Percentiles rank a stretch among this genome's conserved stretches.
These are phyloP conservation scores for Trichosphaerium sp. DNA, from an alignment of 78 protist species.

Conservation along the genomic window DNA sequence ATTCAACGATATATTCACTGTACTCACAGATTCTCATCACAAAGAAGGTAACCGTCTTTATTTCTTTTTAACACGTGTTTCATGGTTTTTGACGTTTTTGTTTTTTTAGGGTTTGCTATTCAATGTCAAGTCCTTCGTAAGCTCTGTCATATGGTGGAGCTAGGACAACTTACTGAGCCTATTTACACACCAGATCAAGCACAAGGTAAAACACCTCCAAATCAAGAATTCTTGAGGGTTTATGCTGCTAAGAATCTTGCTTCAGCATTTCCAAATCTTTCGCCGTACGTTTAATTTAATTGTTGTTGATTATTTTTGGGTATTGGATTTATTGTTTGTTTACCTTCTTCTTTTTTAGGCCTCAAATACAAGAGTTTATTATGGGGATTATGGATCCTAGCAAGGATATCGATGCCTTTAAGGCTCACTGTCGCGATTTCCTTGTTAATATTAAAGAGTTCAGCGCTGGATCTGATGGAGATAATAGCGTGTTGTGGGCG, in stretches of 20 bases:
- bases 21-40: slow-evolving; percentile 53
- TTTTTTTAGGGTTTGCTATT: slow-evolving; percentile 20
- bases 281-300: too few species aligned
- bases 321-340: too few species aligned
- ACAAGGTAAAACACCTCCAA: not conserved
- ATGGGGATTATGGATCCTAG: not conserved
- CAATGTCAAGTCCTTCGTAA: slow-evolving; percentile 28
- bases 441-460: slow-evolving; percentile 35
- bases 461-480: too few species aligned
- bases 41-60: slow-evolving; percentile 9
- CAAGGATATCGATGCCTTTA: slow-evolving; percentile 13
- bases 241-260: slow-evolving; percentile 2
- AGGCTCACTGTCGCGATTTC: slow-evolving; percentile 45
- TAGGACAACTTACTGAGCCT: slow-evolving; percentile 32
- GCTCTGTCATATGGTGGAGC: slow-evolving; percentile 39
- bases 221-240: slow-evolving; percentile 16
- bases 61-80: not conserved
- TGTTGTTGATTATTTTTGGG: too few species aligned
- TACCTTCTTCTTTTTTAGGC: too few species aligned
- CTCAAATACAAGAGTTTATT: slow-evolving; percentile 16
- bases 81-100: not conserved
- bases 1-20: slow-evolving; percentile 29
- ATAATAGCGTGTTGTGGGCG: too few species aligned
- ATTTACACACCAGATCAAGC: slow-evolving; percentile 1
- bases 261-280: slow-evolving; percentile 29